Conservation (phyloP, 345 rosid species). For the Eucalyptus erythrocorys region DNA sequence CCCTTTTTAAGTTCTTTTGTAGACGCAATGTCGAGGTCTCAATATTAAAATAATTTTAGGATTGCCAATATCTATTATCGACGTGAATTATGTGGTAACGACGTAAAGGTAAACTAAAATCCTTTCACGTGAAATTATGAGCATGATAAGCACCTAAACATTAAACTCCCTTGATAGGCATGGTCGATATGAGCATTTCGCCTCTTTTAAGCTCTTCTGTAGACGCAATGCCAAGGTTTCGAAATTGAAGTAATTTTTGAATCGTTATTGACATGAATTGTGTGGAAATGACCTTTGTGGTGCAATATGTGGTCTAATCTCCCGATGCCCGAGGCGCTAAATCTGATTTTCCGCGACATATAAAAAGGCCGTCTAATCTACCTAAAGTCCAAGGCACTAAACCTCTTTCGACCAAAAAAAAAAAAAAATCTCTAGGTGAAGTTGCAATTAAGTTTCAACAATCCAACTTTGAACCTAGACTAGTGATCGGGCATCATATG, state of each 20-base stretch:
- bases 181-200: neutral
- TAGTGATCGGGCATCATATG: neutral
- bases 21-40: rapidly evolving
- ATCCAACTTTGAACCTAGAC: neutral
- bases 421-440: neutral
- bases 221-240: rapidly evolving
- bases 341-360: neutral
- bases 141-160: rapidly evolving
- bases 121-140: neutral
- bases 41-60: rapidly evolving
- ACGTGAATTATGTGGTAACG: neutral
- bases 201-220: rapidly evolving
- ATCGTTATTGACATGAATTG: rapidly evolving
- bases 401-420: too few relatives aligned
- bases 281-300: rapidly evolving
- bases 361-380: neutral
- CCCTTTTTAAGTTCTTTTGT: neutral
- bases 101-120: rapidly evolving
- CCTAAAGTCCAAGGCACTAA: neutral
- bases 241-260: rapidly evolving
- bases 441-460: neutral
- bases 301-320: neutral
- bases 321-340: rapidly evolving
- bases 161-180: rapidly evolving
- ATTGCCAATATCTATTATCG: rapidly evolving